Percentiles rank a stretch among this genome's conserved stretches.
These are phyloP conservation scores for Sugiyamaella paludigena DNA, from an alignment of 1,139 yeast genomes.

Conservation along the genomic window DNA sequence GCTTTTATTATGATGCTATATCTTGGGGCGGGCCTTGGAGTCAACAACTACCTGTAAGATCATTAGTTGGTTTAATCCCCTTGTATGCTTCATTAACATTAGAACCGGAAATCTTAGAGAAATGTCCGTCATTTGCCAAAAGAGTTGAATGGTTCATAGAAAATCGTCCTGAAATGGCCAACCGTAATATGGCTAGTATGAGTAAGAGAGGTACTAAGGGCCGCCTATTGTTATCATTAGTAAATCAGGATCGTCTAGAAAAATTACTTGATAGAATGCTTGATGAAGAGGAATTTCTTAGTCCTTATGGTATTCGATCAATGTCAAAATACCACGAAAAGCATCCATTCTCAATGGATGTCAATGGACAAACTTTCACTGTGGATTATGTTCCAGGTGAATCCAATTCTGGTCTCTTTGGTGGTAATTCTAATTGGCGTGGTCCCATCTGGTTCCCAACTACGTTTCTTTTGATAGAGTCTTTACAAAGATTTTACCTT, in stretches of 20 bases:
- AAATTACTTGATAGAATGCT: slow-evolving; percentile 79
- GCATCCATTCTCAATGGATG: slow-evolving; percentile 84
- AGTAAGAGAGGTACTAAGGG: slow-evolving; percentile 82
- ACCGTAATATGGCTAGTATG: slow-evolving; percentile 88
- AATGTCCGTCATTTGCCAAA: slow-evolving; percentile 81
- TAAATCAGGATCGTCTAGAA: slow-evolving; percentile 72
- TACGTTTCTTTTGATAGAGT: slow-evolving; percentile 81
- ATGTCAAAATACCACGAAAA: slow-evolving; percentile 84
- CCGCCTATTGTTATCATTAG: slow-evolving; percentile 76
- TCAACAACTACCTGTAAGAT: slow-evolving; percentile 79
- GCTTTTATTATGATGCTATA: slow-evolving; percentile 90
- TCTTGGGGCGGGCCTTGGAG: slow-evolving; percentile 74
- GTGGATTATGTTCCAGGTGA: slow-evolving; percentile 90
- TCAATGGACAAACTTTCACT: slow-evolving; percentile 68
- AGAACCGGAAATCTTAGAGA: slow-evolving; percentile 78
- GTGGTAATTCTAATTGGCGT: slow-evolving; percentile 97
- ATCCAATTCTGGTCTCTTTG: slow-evolving; percentile 92
- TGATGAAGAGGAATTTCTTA: slow-evolving; percentile 84
- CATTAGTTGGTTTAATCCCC: slow-evolving; percentile 91
- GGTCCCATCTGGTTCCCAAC: slow-evolving; percentile 99
- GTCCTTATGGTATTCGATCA: slow-evolving; percentile 86
- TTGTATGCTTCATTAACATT: slow-evolving; percentile 86
- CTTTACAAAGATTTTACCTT: slow-evolving; percentile 82
- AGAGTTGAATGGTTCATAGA: slow-evolving; percentile 84
- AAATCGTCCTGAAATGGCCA: slow-evolving; percentile 70